Evolutionary conservation across 2,329 filamentous ascomycete genomes (phyloP).

Genomic region (Parastagonospora nodorum): DNA sequence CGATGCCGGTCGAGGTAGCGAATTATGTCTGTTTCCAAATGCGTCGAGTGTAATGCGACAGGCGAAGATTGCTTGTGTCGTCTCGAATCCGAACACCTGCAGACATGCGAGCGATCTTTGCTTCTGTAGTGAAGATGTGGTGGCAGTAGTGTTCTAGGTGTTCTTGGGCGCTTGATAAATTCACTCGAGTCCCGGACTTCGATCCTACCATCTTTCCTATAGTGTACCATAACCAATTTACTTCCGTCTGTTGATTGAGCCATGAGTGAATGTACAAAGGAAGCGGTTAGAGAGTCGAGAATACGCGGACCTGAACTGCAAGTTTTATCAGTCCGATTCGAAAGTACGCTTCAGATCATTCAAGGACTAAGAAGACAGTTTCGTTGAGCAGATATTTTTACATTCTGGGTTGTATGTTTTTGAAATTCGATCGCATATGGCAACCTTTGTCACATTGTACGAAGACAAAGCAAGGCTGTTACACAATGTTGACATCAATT

Average conservation of each 20-base stretch:
- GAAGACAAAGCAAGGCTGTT: too few relatives aligned
- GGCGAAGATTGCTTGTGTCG: background rate
- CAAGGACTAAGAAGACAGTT: too few relatives aligned
- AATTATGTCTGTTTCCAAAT: conserved; percentile 6
- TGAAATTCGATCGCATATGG: too few relatives aligned
- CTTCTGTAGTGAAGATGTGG: conserved; percentile 10
- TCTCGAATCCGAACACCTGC: conserved; percentile 4
- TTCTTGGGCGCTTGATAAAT: background rate
- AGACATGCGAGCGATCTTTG: background rate
- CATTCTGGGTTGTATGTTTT: too few relatives aligned
- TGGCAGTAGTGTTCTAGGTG: background rate
- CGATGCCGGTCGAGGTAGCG: conserved; percentile 15
- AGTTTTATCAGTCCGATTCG: too few relatives aligned
- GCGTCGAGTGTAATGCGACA: conserved; percentile 5
- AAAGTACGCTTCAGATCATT: too few relatives aligned
- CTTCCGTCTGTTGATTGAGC: background rate
- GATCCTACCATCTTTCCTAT: conserved; percentile 7
- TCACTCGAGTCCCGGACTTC: conserved; percentile 7
- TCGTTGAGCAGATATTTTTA: too few relatives aligned
- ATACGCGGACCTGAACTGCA: too few relatives aligned
- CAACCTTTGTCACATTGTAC: too few relatives aligned
- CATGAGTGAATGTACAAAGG: too few relatives aligned
- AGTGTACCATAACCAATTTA: conserved; percentile 7
- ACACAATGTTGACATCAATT: too few relatives aligned
- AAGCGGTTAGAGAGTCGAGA: too few relatives aligned